Evolutionary conservation across 768 basidiomycete species (phyloP).

Genomic region (Termitomyces sp.): DNA sequence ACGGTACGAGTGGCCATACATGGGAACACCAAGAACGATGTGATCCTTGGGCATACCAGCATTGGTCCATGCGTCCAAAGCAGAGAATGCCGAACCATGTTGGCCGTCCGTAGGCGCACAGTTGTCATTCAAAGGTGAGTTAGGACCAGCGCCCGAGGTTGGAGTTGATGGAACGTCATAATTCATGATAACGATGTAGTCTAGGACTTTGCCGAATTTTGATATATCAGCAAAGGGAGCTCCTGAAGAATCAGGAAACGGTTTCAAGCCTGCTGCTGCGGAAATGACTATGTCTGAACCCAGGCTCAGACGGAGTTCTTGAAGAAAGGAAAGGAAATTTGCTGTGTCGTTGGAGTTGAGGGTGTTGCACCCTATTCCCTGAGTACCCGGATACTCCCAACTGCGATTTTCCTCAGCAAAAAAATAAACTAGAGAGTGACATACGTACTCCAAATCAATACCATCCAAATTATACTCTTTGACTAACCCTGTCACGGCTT

Average conservation of each 20-base stretch:
- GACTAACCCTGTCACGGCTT: slow-evolving; percentile 45
- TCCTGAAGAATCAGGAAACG: slow-evolving; percentile 59
- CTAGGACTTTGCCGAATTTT: slow-evolving; percentile 60
- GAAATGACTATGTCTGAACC: slow-evolving; percentile 62
- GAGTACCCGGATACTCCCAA: slow-evolving; percentile 80
- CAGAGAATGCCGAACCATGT: slow-evolving; percentile 70
- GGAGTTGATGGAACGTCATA: slow-evolving; percentile 61
- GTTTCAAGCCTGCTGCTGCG: slow-evolving; percentile 60
- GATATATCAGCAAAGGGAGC: slow-evolving; percentile 57
- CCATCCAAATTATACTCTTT: slow-evolving; percentile 49
- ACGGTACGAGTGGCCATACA: slow-evolving; percentile 79
- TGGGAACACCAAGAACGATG: slow-evolving; percentile 80
- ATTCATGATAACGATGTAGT: slow-evolving; percentile 73
- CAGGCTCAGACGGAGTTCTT: slow-evolving; percentile 53
- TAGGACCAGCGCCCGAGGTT: slow-evolving; percentile 61
- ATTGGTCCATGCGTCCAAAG: slow-evolving; percentile 65
- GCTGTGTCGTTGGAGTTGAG: slow-evolving; percentile 59
- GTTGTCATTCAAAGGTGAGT: slow-evolving; percentile 76
- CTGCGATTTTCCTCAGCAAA: slow-evolving; percentile 27
- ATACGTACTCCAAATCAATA: slow-evolving; percentile 62
- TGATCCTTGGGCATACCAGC: slow-evolving; percentile 71
- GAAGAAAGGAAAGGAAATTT: slow-evolving; percentile 77
- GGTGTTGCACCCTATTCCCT: slow-evolving; percentile 68
- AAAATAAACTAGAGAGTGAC: slow-evolving; percentile 2
- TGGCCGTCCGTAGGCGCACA: slow-evolving; percentile 59